These are phyloP conservation scores for Rhodotorula sp. DNA, from an alignment of 1,284 basidiomycete species.

Conservation along the genomic window DNA sequence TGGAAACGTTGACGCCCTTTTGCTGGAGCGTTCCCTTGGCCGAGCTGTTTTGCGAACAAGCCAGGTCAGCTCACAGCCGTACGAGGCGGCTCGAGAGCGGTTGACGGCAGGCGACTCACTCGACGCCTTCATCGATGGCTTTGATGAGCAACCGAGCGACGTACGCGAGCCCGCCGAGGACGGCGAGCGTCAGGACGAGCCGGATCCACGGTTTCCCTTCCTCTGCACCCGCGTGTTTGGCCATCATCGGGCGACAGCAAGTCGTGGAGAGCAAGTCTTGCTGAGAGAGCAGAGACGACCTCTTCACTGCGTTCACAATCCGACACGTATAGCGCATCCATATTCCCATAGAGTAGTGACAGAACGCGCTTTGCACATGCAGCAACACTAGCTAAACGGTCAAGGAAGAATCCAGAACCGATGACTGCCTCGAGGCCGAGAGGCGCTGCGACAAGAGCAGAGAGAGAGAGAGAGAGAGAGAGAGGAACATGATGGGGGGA, in stretches of 20 bases:
- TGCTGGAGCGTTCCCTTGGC: slow-evolving; percentile 23
- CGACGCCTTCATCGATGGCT: slow-evolving; percentile 19
- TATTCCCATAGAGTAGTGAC: too few relatives aligned
- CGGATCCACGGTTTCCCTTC: slow-evolving; percentile 18
- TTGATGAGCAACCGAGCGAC: slow-evolving; percentile 5
- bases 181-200: slow-evolving; percentile 29
- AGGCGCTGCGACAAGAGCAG: not conserved
- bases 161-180: slow-evolving; percentile 14
- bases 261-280: not conserved
- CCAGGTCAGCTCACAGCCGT: not conserved
- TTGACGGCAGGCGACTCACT: slow-evolving; percentile 1
- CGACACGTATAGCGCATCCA: too few relatives aligned
- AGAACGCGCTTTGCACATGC: too few relatives aligned
- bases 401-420: too few relatives aligned
- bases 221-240: not conserved
- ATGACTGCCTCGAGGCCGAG: not conserved
- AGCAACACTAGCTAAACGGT: too few relatives aligned
- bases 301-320: too few relatives aligned
- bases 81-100: too few relatives aligned
- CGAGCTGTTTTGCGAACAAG: not conserved
- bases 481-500: not conserved
- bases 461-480: not conserved
- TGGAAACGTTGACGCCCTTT: slow-evolving; percentile 26
- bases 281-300: too few relatives aligned
- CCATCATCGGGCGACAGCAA: slow-evolving; percentile 2